These are phyloP conservation scores for Pestalotiopsis sp. DNA, from an alignment of 2,329 filamentous ascomycete species.

Conservation along the genomic window DNA sequence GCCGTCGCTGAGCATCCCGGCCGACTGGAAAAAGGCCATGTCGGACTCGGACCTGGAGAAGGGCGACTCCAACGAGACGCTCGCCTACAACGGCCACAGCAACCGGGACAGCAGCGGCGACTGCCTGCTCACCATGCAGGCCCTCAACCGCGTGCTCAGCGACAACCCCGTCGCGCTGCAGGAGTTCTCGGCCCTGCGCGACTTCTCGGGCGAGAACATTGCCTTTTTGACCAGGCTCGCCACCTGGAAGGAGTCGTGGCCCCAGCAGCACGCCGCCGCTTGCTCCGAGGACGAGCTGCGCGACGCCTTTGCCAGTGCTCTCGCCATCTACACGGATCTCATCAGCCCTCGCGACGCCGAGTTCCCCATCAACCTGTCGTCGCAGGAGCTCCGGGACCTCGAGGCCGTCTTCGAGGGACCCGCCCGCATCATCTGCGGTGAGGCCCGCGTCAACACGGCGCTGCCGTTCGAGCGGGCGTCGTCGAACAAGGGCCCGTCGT, in stretches of 20 bases:
- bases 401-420: conserved; percentile 59
- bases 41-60: conserved; percentile 15
- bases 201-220: conserved; percentile 74
- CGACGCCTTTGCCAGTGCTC: conserved; percentile 58
- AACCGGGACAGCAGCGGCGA: conserved; percentile 33
- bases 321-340: conserved; percentile 64
- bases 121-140: conserved; percentile 54
- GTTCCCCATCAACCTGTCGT: conserved; percentile 69
- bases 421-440: conserved; percentile 47
- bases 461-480: conserved; percentile 42
- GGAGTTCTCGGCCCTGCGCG: conserved; percentile 64
- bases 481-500: no score
- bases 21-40: conserved; percentile 20
- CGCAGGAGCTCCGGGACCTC: conserved; percentile 54
- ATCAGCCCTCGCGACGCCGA: conserved; percentile 63
- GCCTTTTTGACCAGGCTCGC: conserved; percentile 63
- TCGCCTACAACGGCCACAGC: not conserved
- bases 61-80: not conserved
- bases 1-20: conserved; percentile 17
- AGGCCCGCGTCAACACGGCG: conserved; percentile 41
- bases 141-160: conserved; percentile 63
- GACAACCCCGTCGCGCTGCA: conserved; percentile 63
- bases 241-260: conserved; percentile 53
- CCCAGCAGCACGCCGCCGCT: conserved; percentile 16
- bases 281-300: conserved; percentile 34